phyloP scores from a whole-genome alignment of 176 grass and related monocot genomes.

The Chloris gayana region DNA sequence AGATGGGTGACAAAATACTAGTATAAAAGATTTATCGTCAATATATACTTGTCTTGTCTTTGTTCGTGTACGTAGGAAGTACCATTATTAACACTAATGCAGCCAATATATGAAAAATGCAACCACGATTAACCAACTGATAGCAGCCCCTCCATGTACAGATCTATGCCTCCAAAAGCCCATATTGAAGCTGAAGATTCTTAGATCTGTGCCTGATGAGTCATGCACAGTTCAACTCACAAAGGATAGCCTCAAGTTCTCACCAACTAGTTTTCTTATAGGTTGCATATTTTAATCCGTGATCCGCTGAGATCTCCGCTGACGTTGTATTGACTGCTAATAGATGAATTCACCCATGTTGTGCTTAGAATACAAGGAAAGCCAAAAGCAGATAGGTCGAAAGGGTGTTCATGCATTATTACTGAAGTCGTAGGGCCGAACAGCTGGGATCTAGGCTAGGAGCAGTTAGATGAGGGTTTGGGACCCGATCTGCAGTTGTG shows the following conservation, averaged over 20 bases:
- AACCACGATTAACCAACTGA: constrained; percentile 20
- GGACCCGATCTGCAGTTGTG: constrained; percentile 11
- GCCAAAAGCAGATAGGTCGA: constrained; percentile 23
- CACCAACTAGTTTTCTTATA: constrained; percentile 52
- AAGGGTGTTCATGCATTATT: constrained; percentile 9
- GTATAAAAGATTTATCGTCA: not conserved
- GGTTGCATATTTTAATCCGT: constrained; percentile 27
- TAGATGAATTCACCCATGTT: constrained; percentile 52
- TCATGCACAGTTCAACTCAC: constrained; percentile 38
- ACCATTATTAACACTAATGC: constrained; percentile 9
- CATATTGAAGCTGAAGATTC: constrained; percentile 27
- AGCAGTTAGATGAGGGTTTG: constrained; percentile 19
- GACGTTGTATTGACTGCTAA: constrained; percentile 41
- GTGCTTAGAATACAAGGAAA: constrained; percentile 33
- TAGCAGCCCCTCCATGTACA: constrained; percentile 35
- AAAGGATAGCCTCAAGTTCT: constrained; percentile 36
- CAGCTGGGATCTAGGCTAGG: constrained; percentile 19
- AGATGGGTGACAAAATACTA: not conserved
- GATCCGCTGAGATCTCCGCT: constrained; percentile 43
- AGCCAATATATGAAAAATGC: not conserved
- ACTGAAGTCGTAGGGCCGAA: constrained; percentile 3
- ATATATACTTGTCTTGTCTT: too few species aligned
- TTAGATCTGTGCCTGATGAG: constrained; percentile 44
- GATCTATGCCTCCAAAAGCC: constrained; percentile 1
- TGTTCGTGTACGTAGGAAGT: too few species aligned